Base-by-base conservation (phyloP, 2,329 filamentous ascomycete species). In the Diaporthe velutina region DNA sequence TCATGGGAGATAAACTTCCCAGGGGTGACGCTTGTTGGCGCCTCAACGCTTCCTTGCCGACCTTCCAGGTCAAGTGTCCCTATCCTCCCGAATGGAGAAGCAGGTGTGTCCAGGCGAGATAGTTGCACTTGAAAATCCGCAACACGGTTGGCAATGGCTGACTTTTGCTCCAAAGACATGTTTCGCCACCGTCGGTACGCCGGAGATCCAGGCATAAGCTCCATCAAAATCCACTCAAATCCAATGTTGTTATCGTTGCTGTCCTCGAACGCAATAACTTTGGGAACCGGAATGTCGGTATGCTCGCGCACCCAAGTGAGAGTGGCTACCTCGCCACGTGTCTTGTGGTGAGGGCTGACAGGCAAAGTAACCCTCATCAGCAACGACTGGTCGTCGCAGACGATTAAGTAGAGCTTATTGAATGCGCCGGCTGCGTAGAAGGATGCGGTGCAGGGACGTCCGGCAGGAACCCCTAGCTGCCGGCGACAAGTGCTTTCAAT, bases 181-280 rank as follows among this genome's bases (percentile, higher is more conserved):
- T 74, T 79, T 7, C 81, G 79, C 77, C 78, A 77, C 48, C 75
- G 54, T 61, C 75, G 68, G 76, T 79, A 67, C 1, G 76, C 77
- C 5, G 80, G 76, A 12, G 50, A 75, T 0, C 82, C 83, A 3
- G 79, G 70, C 74, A 82, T 75, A n/a, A 76, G 66, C 30, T 78
- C 78, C 81, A 85, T 84, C 28, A 85, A 70, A 12, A 85, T 83
- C 83, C 83, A 86, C 78, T 85, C 84, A 48, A 82, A 84, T 0
- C 82, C 83, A 50, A 85, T 78, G 25, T 79, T 78, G 67, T 83
- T 85, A 22, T 78, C 55, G n/a, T 61, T 70, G 9, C 77, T 79
- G 50, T 80, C 78, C 48, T 84, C 81, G 48, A 78, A 84, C 1
- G 81, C 81, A 22, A 84, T 30, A 9, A 85, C 79, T 0, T 76